Conservation (phyloP, 441 rosid species). For the Hura crepitans region DNA sequence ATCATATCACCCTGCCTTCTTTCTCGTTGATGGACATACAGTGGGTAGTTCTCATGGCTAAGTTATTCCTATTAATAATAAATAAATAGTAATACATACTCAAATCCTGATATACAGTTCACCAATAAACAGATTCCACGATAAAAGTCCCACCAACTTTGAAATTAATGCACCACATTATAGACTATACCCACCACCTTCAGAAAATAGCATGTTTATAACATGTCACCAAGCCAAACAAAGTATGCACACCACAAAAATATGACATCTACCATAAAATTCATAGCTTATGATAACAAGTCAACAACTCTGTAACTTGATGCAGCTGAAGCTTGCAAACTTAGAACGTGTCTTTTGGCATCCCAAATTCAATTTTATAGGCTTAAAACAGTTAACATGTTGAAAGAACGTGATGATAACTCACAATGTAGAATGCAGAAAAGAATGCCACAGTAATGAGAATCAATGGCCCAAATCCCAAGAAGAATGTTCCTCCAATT, state of each 20-base stretch:
- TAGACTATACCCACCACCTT: not conserved
- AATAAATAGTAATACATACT: not conserved
- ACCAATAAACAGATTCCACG: not conserved
- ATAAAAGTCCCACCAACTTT: not conserved
- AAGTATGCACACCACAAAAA: not conserved
- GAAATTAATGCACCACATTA: not conserved
- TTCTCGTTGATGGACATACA: not conserved
- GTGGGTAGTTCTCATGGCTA: not conserved
- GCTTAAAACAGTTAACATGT: constrained; percentile 9
- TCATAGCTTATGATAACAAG: not conserved
- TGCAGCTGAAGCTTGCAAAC: not conserved
- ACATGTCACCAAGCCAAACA: not conserved
- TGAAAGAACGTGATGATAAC: constrained; percentile 25
- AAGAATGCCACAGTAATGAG: constrained; percentile 62
- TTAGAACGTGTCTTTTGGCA: not conserved
- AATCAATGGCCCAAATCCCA: constrained; percentile 84
- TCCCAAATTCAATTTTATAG: not conserved
- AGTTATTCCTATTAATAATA: not conserved
- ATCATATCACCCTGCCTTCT: not conserved
- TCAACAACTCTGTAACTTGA: not conserved
- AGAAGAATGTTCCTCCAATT: constrained; percentile 87
- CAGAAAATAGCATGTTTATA: not conserved
- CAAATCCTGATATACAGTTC: not conserved
- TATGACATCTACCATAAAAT: not conserved
- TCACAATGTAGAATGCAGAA: constrained; percentile 72